Conservation (phyloP, 345 rosid species). For the Linum tenue region DNA sequence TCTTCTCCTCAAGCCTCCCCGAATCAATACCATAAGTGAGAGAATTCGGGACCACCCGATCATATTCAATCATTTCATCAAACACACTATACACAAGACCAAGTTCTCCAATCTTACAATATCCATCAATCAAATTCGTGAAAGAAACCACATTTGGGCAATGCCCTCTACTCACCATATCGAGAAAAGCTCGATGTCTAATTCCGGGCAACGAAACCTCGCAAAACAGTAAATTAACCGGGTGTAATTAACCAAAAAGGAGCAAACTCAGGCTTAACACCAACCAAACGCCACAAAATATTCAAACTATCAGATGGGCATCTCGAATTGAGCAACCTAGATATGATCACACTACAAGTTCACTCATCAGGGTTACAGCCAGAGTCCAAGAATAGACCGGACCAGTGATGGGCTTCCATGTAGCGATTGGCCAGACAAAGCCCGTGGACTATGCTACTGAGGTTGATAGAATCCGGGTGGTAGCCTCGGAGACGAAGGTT, state of each 20-base stretch:
- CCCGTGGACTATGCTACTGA: conserved; percentile 59
- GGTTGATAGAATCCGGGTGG: conserved; percentile 48
- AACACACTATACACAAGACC: conserved; percentile 48
- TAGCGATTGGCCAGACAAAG: conserved; percentile 56
- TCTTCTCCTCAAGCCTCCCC: conserved; percentile 46
- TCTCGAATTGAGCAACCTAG: conserved; percentile 53
- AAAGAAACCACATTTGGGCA: conserved; percentile 54
- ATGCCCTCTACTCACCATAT: conserved; percentile 57
- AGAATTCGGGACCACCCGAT: conserved; percentile 40
- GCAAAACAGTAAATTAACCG: conserved; percentile 66
- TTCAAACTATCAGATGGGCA: conserved; percentile 35
- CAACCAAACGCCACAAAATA: conserved; percentile 37
- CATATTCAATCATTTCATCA: conserved; percentile 50
- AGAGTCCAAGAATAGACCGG: conserved; percentile 35
- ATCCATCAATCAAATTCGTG: conserved; percentile 59
- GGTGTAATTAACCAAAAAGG: conserved; percentile 64
- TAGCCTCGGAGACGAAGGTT: conserved; percentile 42
- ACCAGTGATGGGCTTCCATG: conserved; percentile 53
- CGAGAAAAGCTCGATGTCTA: conserved; percentile 49
- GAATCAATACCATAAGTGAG: conserved; percentile 50
- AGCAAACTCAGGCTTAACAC: conserved; percentile 49
- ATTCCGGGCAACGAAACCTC: conserved; percentile 25
- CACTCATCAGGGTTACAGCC: conserved; percentile 56
- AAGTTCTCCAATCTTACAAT: conserved; percentile 30
- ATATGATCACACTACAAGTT: conserved; percentile 56